phyloP scores from a whole-genome alignment of 352 stramenopile species.

The Phytophthora rubi region DNA sequence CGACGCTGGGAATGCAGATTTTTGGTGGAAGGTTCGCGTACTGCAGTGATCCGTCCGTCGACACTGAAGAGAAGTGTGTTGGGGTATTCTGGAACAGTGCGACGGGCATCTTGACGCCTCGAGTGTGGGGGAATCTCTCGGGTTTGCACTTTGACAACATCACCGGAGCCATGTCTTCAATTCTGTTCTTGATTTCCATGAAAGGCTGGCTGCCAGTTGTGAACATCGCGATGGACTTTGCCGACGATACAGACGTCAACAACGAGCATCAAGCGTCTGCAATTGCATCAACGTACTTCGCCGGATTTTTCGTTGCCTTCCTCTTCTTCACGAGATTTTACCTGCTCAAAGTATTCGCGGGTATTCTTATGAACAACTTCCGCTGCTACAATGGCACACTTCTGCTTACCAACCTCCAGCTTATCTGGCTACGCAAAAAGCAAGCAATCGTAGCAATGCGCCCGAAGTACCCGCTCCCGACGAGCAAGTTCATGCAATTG shows the following conservation, averaged over 20 bases:
- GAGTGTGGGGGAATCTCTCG: slow-evolving; percentile 81
- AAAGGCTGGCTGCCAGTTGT: slow-evolving; percentile 88
- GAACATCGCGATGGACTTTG: slow-evolving; percentile 80
- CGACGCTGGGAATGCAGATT: slow-evolving; percentile 86
- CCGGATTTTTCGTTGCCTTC: slow-evolving; percentile 82
- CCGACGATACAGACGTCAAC: slow-evolving; percentile 53
- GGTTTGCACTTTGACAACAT: slow-evolving; percentile 89
- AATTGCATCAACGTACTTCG: slow-evolving; percentile 81
- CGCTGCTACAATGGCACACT: slow-evolving; percentile 84
- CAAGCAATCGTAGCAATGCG: slow-evolving; percentile 64
- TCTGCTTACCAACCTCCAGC: slow-evolving; percentile 74
- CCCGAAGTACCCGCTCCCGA: slow-evolving; percentile 75
- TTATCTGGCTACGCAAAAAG: slow-evolving; percentile 83
- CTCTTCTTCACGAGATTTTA: slow-evolving; percentile 86
- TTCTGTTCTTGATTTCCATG: slow-evolving; percentile 85
- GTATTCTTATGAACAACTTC: slow-evolving; percentile 91
- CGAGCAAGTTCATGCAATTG: slow-evolving; percentile 62
- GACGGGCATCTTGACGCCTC: slow-evolving; percentile 62
- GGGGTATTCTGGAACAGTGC: slow-evolving; percentile 68
- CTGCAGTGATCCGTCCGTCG: slow-evolving; percentile 76
- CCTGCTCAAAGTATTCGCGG: slow-evolving; percentile 77
- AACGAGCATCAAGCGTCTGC: slow-evolving; percentile 70
- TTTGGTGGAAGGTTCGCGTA: slow-evolving; percentile 82
- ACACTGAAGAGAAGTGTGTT: slow-evolving; percentile 53
- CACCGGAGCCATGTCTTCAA: slow-evolving; percentile 71